Base-by-base conservation (phyloP, 1,284 basidiomycete species). In the Volvariella volvacea region DNA sequence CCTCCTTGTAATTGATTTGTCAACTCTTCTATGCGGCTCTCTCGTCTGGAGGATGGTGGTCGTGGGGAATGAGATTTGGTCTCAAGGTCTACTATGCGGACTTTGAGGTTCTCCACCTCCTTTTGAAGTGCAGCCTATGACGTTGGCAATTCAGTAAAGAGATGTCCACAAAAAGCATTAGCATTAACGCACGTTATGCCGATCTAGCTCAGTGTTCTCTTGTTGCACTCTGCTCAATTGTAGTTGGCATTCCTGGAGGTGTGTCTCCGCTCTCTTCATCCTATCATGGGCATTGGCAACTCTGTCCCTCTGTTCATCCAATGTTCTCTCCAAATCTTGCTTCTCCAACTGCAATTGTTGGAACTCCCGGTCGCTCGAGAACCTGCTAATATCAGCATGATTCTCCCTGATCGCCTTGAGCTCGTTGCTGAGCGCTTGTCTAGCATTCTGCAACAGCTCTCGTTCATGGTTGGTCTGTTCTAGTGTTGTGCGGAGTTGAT, bases 391-490 rank as follows among this genome's bases (percentile, higher is more conserved):
- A 51, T 89, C 86, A 16, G 82, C 76, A 47, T 79, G 71, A 53
- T 90, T 85, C 31, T 86, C 64, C 59, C 85, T 88, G 61, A 90
- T 88, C 2, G 79, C 74, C 55, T 90, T 85, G 17, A 91, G 67
- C 54, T 91, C 85, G 3, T 83, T 78, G 54, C 91, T 88, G 21
- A 92, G 65, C 0, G 85, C 78, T 7, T 85, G 76, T n/a, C 89
- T 78, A 12, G 88, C 88, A 56, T 89, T 89, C 61, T 88, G 86
- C 34, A 92, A 66, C 46, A 90, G 70, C 3, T 80, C 71, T 2
- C 88, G 74, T 53, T 92, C 89, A 2, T 86, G 78, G 58, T 93
- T 90, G 2, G 83, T 84, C 50, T 92, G 88, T 55, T 92, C 88
- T 47, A 92, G 66, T 10, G 88, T 82, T 17, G 75, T 68, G 10